Conservation (phyloP, 192 early-diverging fungal species). For the Linnemannia elongata region DNA sequence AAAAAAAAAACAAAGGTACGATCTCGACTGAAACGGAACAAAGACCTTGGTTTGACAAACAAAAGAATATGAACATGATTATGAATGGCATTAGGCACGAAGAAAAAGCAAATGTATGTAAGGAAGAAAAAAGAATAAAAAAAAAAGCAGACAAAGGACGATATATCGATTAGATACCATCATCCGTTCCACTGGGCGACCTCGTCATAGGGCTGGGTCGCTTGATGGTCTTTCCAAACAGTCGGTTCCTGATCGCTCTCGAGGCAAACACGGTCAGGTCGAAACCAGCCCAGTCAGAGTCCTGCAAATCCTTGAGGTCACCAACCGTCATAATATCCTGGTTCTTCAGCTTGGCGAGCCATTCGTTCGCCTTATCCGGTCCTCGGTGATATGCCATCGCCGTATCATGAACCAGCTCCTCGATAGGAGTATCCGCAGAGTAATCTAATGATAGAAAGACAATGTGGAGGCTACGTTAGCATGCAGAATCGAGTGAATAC, state of each 20-base stretch:
- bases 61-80: not conserved
- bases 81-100: not conserved
- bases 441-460: conserved; percentile 52
- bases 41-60: not conserved
- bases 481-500: not conserved
- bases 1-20: not conserved
- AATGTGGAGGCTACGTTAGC: not conserved
- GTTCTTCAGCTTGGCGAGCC: conserved; percentile 72
- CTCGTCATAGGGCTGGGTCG: conserved; percentile 25
- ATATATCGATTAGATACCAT: not conserved
- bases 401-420: conserved; percentile 77
- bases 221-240: conserved; percentile 59
- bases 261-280: conserved; percentile 70
- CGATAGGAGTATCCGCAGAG: conserved; percentile 70
- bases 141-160: not conserved
- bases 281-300: conserved; percentile 80
- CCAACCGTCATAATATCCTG: conserved; percentile 88
- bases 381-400: conserved; percentile 76
- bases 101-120: not conserved
- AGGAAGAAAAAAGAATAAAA: not conserved
- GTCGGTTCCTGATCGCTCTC: conserved; percentile 66
- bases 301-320: conserved; percentile 78
- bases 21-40: not conserved
- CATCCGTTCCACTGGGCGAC: conserved; percentile 32
- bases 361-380: conserved; percentile 78